A percentile compares a stretch with the other conserved stretches of the same genome.
Conservation (phyloP, 179 eudicot genomes). For the Camellia oleifera region DNA sequence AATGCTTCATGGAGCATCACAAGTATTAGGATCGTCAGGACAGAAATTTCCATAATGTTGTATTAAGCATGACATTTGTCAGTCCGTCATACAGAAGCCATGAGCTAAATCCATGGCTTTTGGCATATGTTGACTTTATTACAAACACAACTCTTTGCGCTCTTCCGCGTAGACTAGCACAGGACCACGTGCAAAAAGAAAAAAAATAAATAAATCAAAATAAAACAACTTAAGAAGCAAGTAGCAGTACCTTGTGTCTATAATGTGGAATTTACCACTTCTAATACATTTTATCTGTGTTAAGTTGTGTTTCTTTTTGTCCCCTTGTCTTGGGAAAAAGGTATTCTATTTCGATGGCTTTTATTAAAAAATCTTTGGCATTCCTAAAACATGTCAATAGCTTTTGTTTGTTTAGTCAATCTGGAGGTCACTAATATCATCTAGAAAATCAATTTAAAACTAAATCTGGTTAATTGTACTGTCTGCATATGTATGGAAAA, state of each 20-base stretch:
- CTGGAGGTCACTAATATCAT: background rate
- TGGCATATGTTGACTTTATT: too few species aligned
- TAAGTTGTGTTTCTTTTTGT: background rate
- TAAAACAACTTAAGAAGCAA: too few species aligned
- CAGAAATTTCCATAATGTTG: too few species aligned
- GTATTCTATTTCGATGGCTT: background rate
- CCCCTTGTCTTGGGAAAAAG: background rate
- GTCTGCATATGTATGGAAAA: conserved; percentile 9
- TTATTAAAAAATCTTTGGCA: background rate
- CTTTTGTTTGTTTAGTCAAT: background rate
- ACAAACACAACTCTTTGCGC: too few species aligned
- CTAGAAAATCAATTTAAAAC: background rate
- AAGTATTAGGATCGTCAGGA: background rate
- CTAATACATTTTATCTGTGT: background rate
- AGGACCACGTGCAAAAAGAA: too few species aligned
- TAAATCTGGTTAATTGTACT: background rate
- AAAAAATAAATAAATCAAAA: too few species aligned
- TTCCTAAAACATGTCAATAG: background rate
- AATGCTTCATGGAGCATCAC: background rate
- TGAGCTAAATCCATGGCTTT: too few species aligned
- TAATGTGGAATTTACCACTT: background rate
- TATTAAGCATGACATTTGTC: too few species aligned
- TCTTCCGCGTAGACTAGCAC: too few species aligned
- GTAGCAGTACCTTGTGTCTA: background rate
- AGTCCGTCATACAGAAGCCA: too few species aligned